Base-by-base conservation (phyloP, 441 rosid genomes). In the Eruca vesicaria region DNA sequence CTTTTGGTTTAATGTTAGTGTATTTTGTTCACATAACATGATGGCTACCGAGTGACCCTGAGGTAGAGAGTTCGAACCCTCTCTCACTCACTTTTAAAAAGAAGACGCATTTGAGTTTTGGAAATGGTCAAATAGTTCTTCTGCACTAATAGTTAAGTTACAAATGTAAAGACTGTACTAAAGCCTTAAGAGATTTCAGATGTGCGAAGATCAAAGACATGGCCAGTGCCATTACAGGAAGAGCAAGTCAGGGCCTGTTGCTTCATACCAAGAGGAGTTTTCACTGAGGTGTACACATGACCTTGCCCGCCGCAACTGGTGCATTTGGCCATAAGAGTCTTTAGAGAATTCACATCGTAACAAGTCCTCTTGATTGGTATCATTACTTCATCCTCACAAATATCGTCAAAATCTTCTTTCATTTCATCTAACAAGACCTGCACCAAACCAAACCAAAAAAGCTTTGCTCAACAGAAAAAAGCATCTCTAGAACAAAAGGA, bases 31-130 rank as follows among this genome's bases (percentile, higher is more conserved):
- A 33, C 18, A 75, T 61, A 62, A 67, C 7, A 48, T 7, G 26
- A 53, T 53, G 14, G 58, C 98, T 80, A 36, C 70, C 62, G 92
- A 88, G 96, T 73, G 6, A 87, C 87, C 97, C 92, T 11, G 97
- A 88, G 98, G 96, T 94, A 92, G 94, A 90, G 95, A 89, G 93
- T 87, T 89, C 88, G 91, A 15, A 6, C 16, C 15, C 14, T n/a
- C 16, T 41, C 50, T 41, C 50, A 41, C 50, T 6, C 52, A 43
- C 6, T 43, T 43, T 43, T n/a, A 15, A 14, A 26, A 43, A 5
- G 8, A 43, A 45, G 9, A 45, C 19, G 2, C 53, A 6, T 45
- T 6, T 18, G 19, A 15, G 53, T 18, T 45, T 45, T 6, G 53
- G 19, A 45, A 45, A 19, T 45, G 53, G 53, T 45, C 19, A n/a